Base-by-base conservation (phyloP, 1,284 basidiomycete species). In the Paramarasmius palmivorus region DNA sequence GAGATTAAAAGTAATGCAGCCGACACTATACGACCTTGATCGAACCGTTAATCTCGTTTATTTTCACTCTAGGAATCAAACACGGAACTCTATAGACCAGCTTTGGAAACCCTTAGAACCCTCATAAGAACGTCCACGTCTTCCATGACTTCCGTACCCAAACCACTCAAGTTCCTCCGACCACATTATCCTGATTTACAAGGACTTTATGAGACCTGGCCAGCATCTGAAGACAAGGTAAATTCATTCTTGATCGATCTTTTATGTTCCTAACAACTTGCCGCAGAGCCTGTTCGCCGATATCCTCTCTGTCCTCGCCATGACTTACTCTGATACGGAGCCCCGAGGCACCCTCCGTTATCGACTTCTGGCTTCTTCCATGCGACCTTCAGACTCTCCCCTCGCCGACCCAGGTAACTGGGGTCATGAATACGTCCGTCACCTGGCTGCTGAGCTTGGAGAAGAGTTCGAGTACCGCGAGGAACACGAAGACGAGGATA, bases 141-240 rank as follows among this genome's bases (percentile, higher is more conserved):
- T 19, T 98, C 95, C 6, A 98, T 99, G 96, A 99, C 97, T n/a
- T 96, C 93, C 14, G 97, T 99, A 12, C 97, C 97, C 2, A 99
- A 99, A 77, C 97, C 97, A 34, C 83, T 99, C 59, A 99, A 99
- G 74, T 99, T 99, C 76, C 83, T 99, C 46, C 88, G 95, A 57
- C 96, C 95, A 25, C 91, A 95, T 68, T 99, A 97, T 70, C 90
- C 91, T 39, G 90, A 90, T 58, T 80, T 99, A 51, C 92, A 95
- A 68, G 74, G 75, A 35, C 74, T 96, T 19, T 90, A 93, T 70
- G 89, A 92, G 57, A 78, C 80, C 45, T 98, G 93, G 93, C 65
- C 82, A 32, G 58, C 81, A 63, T 86, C 88, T 40, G 86, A 90
- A 62, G 82, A 94, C 75, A 92, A 92, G 80, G 93, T 88, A 56